These are phyloP conservation scores for Teunomyces cretensis DNA, from an alignment of 805 yeast genomes.

Conservation along the genomic window DNA sequence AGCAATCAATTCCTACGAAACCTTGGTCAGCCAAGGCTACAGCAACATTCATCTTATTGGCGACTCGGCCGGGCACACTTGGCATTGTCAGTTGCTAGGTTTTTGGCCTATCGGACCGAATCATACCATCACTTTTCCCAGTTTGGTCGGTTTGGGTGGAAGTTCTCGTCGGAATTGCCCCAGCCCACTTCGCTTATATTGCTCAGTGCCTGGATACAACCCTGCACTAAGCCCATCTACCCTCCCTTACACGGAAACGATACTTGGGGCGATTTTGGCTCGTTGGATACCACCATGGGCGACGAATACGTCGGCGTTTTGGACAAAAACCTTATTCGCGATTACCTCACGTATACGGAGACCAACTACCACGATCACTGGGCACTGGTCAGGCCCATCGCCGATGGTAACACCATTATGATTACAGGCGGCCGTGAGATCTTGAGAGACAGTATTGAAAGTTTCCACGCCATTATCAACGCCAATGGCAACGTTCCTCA, in stretches of 20 bases:
- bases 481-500: slow-evolving; percentile 17
- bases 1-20: slow-evolving; percentile 13
- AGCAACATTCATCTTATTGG: slow-evolving; percentile 17
- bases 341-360: slow-evolving; percentile 23
- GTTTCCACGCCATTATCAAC: slow-evolving; percentile 20
- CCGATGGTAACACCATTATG: slow-evolving; percentile 19
- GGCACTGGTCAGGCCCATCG: slow-evolving; percentile 25
- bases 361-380: slow-evolving; percentile 24
- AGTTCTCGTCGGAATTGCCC: slow-evolving; percentile 17
- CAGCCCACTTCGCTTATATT: slow-evolving; percentile 30
- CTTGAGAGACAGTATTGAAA: slow-evolving; percentile 29
- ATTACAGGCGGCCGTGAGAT: slow-evolving; percentile 35
- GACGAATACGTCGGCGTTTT: slow-evolving; percentile 28
- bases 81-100: slow-evolving; percentile 14
- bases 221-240: slow-evolving; percentile 19
- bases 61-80: slow-evolving; percentile 22
- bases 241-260: slow-evolving; percentile 23
- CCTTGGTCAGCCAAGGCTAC: slow-evolving; percentile 15
- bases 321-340: slow-evolving; percentile 11
- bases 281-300: slow-evolving; percentile 28
- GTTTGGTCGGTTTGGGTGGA: slow-evolving; percentile 17
- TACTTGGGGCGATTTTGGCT: slow-evolving; percentile 33
- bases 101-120: slow-evolving; percentile 32
- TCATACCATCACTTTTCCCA: slow-evolving; percentile 20
- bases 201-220: slow-evolving; percentile 39